phyloP scores from a whole-genome alignment of 768 basidiomycete genomes.

The Zangia roseola region DNA sequence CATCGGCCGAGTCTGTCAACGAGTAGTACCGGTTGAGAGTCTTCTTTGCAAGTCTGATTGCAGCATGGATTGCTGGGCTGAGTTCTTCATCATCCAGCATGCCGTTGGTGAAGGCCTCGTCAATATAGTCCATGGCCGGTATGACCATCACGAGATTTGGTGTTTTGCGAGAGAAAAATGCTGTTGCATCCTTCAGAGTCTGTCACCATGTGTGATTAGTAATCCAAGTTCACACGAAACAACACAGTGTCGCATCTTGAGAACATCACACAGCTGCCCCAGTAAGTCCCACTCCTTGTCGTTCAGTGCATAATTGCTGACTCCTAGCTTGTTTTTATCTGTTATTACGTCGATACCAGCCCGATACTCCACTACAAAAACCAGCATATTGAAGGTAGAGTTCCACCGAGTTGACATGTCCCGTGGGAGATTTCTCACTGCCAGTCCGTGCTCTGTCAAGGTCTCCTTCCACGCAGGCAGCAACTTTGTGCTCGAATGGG shows the following conservation, averaged over 20 bases:
- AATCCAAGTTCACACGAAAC: no score
- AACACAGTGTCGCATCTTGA: slow-evolving; percentile 31
- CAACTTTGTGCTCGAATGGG: slow-evolving; percentile 21
- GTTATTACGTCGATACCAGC: slow-evolving; percentile 24
- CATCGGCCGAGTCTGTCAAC: no score
- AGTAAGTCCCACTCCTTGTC: slow-evolving; percentile 35
- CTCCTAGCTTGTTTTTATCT: slow-evolving; percentile 3
- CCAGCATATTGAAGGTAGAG: slow-evolving; percentile 23
- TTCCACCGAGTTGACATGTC: slow-evolving; percentile 21
- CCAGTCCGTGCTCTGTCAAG: background rate
- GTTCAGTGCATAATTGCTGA: slow-evolving; percentile 27
- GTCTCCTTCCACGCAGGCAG: slow-evolving; percentile 19
- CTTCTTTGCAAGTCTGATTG: slow-evolving; percentile 18
- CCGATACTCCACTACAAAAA: slow-evolving; percentile 20
- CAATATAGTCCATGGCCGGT: slow-evolving; percentile 38
- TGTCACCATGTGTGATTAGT: slow-evolving; percentile 5
- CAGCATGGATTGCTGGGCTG: background rate
- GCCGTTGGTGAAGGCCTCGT: slow-evolving; percentile 19
- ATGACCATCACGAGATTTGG: slow-evolving; percentile 34
- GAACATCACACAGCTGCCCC: slow-evolving; percentile 28
- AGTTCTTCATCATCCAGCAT: background rate
- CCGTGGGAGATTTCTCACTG: background rate
- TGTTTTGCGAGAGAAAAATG: slow-evolving; percentile 30
- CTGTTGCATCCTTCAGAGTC: slow-evolving; percentile 37
- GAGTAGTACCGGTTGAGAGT: slow-evolving; percentile 30